A percentile compares a stretch with the other conserved stretches of the same genome.
Evolutionary conservation across 371 early-diverging fungal species (phyloP).

Genomic region (Umbelopsis sp.): DNA sequence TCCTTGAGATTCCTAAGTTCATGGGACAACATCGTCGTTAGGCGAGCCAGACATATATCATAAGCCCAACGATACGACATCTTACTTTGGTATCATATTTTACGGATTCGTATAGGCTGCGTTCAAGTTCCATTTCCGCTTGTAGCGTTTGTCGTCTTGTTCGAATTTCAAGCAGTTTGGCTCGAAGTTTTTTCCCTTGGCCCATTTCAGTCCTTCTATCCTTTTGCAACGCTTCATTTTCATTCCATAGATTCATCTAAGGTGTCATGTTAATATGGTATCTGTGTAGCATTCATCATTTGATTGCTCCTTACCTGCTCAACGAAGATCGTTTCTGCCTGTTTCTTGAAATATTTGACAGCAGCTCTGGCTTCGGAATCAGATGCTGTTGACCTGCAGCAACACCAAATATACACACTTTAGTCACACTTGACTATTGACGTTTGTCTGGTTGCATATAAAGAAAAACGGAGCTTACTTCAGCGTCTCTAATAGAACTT

Average conservation of each 20-base stretch:
- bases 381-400: neutral
- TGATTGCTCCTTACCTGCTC: neutral
- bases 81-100: neutral
- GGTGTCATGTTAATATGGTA: no score
- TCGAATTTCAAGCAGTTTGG: neutral
- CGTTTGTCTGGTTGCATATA: no score
- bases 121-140: neutral
- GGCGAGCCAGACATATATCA: neutral
- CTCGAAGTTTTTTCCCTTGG: slow-evolving; percentile 1
- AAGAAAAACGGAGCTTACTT: neutral
- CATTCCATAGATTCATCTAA: slow-evolving; percentile 15
- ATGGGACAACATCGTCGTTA: neutral
- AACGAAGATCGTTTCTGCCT: slow-evolving; percentile 7
- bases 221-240: slow-evolving; percentile 2
- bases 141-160: neutral
- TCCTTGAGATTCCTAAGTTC: neutral
- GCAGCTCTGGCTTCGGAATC: neutral
- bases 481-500: neutral
- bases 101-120: neutral
- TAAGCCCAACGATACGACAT: neutral
- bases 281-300: neutral
- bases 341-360: slow-evolving; percentile 8
- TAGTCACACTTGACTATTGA: no score
- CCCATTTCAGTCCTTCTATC: neutral
- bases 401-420: neutral